Evolutionary conservation across 306 rosid genomes (phyloP).

Genomic region (Ormosia semicastrata): DNA sequence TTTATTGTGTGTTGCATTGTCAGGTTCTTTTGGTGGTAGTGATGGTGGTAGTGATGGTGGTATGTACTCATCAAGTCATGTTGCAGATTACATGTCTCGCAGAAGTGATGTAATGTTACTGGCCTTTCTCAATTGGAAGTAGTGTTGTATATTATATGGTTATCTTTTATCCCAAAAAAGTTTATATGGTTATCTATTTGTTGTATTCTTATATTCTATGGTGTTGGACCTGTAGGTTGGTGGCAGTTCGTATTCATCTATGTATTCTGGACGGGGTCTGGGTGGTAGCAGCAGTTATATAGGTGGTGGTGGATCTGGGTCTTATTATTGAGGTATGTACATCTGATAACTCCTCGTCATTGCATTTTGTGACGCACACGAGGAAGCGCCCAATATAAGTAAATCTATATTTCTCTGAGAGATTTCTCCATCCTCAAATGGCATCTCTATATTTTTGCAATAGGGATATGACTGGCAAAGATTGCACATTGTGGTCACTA

Average conservation of each 20-base stretch:
- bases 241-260: slow-evolving; percentile 72
- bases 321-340: slow-evolving; percentile 83
- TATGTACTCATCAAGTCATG: slow-evolving; percentile 84
- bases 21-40: slow-evolving; percentile 75
- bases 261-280: slow-evolving; percentile 71
- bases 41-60: slow-evolving; percentile 75
- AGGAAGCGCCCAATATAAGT: neutral
- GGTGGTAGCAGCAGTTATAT: slow-evolving; percentile 79
- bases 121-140: slow-evolving; percentile 1
- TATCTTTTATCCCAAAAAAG: neutral
- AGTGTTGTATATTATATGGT: neutral
- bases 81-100: slow-evolving; percentile 70
- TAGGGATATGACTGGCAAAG: slow-evolving; percentile 54
- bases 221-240: slow-evolving; percentile 59
- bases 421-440: slow-evolving; percentile 31
- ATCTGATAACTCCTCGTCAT: neutral
- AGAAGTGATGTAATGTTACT: slow-evolving; percentile 74
- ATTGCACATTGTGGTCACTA: slow-evolving; percentile 57
- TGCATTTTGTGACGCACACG: neutral
- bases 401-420: slow-evolving; percentile 23
- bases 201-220: neutral
- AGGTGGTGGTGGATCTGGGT: slow-evolving; percentile 77
- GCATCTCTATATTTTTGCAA: slow-evolving; percentile 39
- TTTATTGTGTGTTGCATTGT: slow-evolving; percentile 9
- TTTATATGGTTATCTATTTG: neutral